phyloP scores from a whole-genome alignment of 108 stramenopile species.

The Cyclotella atomus region DNA sequence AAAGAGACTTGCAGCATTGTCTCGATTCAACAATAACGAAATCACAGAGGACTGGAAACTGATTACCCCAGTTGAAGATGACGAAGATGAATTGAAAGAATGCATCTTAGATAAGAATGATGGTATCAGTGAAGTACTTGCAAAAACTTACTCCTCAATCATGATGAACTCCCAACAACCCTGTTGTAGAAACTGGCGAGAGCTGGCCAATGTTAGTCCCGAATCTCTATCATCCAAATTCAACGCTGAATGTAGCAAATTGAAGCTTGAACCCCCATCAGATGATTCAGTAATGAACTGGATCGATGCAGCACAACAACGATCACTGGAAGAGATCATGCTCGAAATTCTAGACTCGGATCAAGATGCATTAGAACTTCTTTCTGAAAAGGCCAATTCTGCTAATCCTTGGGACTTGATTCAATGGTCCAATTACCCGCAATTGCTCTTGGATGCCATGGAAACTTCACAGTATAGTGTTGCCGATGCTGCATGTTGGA shows the following conservation, averaged over 20 bases:
- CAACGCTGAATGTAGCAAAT: neutral
- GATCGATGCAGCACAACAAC: constrained; percentile 71
- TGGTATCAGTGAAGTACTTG: neutral
- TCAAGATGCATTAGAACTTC: constrained; percentile 59
- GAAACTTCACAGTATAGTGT: constrained; percentile 3
- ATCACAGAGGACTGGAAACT: constrained; percentile 53
- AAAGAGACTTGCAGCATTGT: constrained; percentile 53
- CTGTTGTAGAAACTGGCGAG: constrained; percentile 75
- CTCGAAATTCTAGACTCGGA: constrained; percentile 81
- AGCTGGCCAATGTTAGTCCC: constrained; percentile 67
- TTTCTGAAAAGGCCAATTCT: constrained; percentile 58
- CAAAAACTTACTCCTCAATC: constrained; percentile 22
- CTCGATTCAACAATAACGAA: constrained; percentile 28
- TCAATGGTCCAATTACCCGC: constrained; percentile 55
- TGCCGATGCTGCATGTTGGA: constrained; percentile 32
- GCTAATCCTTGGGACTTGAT: constrained; percentile 79
- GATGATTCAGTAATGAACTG: constrained; percentile 52
- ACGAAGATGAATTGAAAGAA: constrained; percentile 74
- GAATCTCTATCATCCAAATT: constrained; percentile 19
- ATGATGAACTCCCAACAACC: constrained; percentile 34
- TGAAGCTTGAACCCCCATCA: constrained; percentile 5
- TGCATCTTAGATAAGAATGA: constrained; percentile 53
- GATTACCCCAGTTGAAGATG: constrained; percentile 69
- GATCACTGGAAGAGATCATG: constrained; percentile 83
- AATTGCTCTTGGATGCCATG: constrained; percentile 41